Evolutionary conservation across 352 stramenopile species (phyloP).

Genomic region (Pythium volutum): DNA sequence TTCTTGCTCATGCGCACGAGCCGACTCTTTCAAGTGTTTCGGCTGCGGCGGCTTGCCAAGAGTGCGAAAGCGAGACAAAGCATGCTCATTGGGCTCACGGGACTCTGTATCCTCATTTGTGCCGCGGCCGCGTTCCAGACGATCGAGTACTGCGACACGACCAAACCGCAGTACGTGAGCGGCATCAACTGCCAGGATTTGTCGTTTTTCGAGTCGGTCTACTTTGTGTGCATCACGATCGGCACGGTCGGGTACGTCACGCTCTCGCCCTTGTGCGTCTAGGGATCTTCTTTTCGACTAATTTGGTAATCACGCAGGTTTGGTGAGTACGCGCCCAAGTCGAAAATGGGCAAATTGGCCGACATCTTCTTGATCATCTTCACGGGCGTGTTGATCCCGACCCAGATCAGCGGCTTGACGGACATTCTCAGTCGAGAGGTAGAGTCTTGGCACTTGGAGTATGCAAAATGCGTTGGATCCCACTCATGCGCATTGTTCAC

Average conservation of each 20-base stretch:
- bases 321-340: constrained; percentile 68
- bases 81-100: constrained; percentile 51
- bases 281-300: background rate
- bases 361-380: constrained; percentile 75
- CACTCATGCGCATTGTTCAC: background rate
- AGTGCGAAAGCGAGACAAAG: constrained; percentile 53
- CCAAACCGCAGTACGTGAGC: constrained; percentile 3
- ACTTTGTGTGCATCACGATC: constrained; percentile 86
- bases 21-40: constrained; percentile 62
- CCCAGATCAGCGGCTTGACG: constrained; percentile 64
- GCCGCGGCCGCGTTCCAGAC: constrained; percentile 57
- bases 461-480: background rate
- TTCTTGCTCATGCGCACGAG: constrained; percentile 64
- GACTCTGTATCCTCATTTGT: constrained; percentile 62
- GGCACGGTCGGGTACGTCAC: constrained; percentile 64
- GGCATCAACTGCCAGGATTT: constrained; percentile 53
- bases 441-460: too few species aligned
- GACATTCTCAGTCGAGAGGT: constrained; percentile 74
- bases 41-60: constrained; percentile 53
- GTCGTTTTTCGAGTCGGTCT: constrained; percentile 74
- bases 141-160: constrained; percentile 56
- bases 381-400: constrained; percentile 60
- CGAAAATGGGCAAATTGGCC: constrained; percentile 56
- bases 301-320: constrained; percentile 32
- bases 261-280: background rate